Evolutionary conservation across 345 rosid genomes (phyloP).

Genomic region (Rhodamnia argentea): DNA sequence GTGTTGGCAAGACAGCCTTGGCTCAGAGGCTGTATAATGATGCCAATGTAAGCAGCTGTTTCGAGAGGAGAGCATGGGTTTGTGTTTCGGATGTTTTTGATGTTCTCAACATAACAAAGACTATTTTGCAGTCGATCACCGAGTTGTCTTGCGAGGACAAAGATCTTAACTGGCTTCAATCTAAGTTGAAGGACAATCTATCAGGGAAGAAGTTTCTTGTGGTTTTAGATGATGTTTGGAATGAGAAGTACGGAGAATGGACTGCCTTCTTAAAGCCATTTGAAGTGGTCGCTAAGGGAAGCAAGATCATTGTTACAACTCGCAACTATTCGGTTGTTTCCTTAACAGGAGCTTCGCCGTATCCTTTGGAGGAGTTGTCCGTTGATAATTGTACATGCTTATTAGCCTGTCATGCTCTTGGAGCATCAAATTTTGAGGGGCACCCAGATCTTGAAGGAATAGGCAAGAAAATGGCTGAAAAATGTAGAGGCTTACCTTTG

Average conservation of each 20-base stretch:
- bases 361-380: background rate
- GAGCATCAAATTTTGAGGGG: background rate
- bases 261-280: background rate
- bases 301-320: background rate
- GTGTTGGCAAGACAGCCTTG: background rate
- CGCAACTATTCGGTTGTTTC: background rate
- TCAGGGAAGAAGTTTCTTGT: background rate
- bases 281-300: background rate
- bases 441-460: background rate
- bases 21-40: background rate
- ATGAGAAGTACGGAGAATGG: background rate
- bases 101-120: background rate
- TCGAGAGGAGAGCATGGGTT: background rate
- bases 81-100: background rate
- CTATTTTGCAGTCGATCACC: background rate
- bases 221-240: background rate
- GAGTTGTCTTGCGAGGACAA: background rate
- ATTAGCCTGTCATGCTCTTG: background rate
- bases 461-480: background rate
- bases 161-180: background rate
- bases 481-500: background rate
- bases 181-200: background rate
- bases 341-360: background rate
- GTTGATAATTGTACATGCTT: background rate
- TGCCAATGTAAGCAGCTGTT: background rate